phyloP scores from a whole-genome alignment of 495 filamentous ascomycete genomes.

The Cercophora samala region DNA sequence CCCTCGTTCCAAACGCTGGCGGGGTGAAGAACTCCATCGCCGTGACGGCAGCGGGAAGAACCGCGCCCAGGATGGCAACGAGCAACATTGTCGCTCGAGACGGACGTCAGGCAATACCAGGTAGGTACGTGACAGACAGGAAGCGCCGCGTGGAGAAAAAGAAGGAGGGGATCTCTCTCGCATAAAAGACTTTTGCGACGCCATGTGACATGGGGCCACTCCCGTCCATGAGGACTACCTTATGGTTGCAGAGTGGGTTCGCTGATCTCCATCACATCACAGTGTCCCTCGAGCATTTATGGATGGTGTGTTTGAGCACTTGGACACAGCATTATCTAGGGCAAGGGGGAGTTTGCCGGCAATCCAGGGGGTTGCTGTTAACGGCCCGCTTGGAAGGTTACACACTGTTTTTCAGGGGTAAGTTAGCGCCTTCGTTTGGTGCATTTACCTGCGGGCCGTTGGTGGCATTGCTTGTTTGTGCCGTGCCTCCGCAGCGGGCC shows the following conservation, averaged over 20 bases:
- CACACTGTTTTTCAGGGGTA: background rate
- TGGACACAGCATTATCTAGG: background rate
- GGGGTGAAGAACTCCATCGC: conserved; percentile 1
- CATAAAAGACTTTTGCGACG: background rate
- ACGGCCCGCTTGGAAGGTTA: background rate
- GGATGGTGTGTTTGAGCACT: background rate
- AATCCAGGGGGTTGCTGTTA: background rate
- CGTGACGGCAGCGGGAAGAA: background rate
- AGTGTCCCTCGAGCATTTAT: background rate
- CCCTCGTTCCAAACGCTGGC: background rate
- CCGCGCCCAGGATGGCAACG: background rate
- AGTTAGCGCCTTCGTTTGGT: background rate
- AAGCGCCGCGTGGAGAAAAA: background rate
- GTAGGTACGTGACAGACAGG: background rate
- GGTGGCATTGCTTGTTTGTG: background rate
- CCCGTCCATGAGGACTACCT: background rate
- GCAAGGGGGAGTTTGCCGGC: background rate
- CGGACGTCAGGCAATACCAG: no score
- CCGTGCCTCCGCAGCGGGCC: background rate
- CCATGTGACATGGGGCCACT: background rate
- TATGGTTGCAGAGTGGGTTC: background rate
- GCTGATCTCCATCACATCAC: background rate
- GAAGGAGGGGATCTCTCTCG: background rate
- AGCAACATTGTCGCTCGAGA: background rate
- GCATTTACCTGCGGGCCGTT: background rate